Percentiles rank a stretch among this genome's conserved stretches.
Evolutionary conservation across 495 filamentous ascomycete genomes (phyloP).

Genomic region (Penicillium verhagenii): DNA sequence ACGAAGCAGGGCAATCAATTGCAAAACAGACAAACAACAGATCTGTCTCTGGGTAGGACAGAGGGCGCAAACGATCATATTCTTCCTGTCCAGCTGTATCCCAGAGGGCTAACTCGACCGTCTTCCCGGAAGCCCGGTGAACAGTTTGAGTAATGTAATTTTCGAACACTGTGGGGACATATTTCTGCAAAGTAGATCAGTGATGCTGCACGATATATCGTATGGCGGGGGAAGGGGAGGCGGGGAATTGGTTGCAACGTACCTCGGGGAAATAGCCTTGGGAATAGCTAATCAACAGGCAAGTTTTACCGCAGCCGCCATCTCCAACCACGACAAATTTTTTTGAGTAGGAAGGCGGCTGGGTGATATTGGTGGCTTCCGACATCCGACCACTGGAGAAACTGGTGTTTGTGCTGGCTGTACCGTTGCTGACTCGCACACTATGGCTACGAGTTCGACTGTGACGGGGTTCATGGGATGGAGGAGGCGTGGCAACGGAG

Average conservation of each 20-base stretch:
- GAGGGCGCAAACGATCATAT: slow-evolving; percentile 91
- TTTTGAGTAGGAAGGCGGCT: slow-evolving; percentile 89
- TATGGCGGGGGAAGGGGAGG: background rate
- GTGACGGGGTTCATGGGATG: slow-evolving; percentile 46
- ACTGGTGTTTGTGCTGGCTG: slow-evolving; percentile 75
- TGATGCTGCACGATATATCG: background rate
- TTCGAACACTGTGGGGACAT: slow-evolving; percentile 97
- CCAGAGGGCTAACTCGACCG: slow-evolving; percentile 94
- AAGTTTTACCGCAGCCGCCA: slow-evolving; percentile 98
- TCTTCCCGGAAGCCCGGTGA: slow-evolving; percentile 84
- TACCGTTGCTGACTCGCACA: slow-evolving; percentile 71
- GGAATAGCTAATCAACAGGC: slow-evolving; percentile 95
- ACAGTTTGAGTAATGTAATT: slow-evolving; percentile 98
- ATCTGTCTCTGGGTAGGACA: slow-evolving; percentile 97
- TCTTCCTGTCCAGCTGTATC: slow-evolving; percentile 99
- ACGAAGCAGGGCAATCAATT: slow-evolving; percentile 95
- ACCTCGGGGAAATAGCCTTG: slow-evolving; percentile 99
- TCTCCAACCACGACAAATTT: slow-evolving; percentile 99
- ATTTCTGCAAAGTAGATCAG: slow-evolving; percentile 68
- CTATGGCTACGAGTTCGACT: slow-evolving; percentile 58
- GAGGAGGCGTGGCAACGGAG: slow-evolving; percentile 48
- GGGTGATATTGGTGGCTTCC: slow-evolving; percentile 79
- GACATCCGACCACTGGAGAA: slow-evolving; percentile 66
- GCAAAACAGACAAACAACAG: slow-evolving; percentile 98
- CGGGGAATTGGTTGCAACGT: too few species aligned